phyloP scores from a whole-genome alignment of 2,329 filamentous ascomycete genomes.

The Arachnomyces sp. region DNA sequence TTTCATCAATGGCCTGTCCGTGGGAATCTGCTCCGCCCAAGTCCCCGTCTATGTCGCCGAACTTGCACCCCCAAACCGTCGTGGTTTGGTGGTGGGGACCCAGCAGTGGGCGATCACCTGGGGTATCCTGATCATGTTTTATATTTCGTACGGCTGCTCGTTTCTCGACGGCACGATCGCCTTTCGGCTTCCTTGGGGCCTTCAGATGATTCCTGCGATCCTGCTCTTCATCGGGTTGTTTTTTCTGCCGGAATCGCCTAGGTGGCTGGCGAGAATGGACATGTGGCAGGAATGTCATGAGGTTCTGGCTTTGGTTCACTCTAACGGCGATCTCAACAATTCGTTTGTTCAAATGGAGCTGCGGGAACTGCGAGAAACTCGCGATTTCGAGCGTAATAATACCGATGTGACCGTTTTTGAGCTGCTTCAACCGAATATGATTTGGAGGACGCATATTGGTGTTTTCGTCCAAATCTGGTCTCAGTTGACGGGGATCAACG shows the following conservation, averaged over 20 bases:
- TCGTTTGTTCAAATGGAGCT: slow-evolving; percentile 50
- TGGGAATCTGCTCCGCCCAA: slow-evolving; percentile 39
- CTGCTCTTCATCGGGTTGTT: slow-evolving; percentile 48
- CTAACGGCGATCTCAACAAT: slow-evolving; percentile 46
- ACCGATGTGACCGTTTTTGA: slow-evolving; percentile 15
- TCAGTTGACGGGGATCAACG: slow-evolving; percentile 51
- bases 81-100: slow-evolving; percentile 37
- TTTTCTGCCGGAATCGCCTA: slow-evolving; percentile 55
- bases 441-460: slow-evolving; percentile 42
- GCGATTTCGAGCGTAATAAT: slow-evolving; percentile 26
- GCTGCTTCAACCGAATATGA: too few species aligned
- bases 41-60: slow-evolving; percentile 40
- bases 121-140: slow-evolving; percentile 39
- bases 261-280: slow-evolving; percentile 54
- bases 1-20: slow-evolving; percentile 22
- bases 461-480: slow-evolving; percentile 51
- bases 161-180: slow-evolving; percentile 33
- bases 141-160: slow-evolving; percentile 34
- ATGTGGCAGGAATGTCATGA: slow-evolving; percentile 55
- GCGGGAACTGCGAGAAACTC: slow-evolving; percentile 29
- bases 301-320: slow-evolving; percentile 52
- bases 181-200: slow-evolving; percentile 56
- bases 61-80: slow-evolving; percentile 34
- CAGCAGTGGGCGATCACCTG: slow-evolving; percentile 40
- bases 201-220: slow-evolving; percentile 54